phyloP scores from a whole-genome alignment of 23 red algal genomes.

The Gracilaria gracilis region DNA sequence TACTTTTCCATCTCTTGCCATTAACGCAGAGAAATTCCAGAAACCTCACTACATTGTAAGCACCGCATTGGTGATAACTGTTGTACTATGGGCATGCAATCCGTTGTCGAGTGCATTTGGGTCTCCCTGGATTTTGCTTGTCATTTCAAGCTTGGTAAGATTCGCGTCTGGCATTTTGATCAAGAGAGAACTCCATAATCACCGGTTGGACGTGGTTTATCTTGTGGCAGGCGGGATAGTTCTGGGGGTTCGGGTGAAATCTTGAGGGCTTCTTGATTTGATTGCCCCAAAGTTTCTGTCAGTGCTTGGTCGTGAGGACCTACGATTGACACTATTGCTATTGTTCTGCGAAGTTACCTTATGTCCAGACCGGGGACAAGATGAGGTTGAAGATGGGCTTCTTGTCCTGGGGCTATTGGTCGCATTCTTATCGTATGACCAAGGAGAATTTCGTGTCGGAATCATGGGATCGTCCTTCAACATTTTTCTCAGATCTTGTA shows the following conservation, averaged over 20 bases:
- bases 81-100: constrained; percentile 85
- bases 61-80: constrained; percentile 70
- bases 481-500: constrained; percentile 38
- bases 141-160: constrained; percentile 79
- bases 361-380: constrained; percentile 29
- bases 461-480: constrained; percentile 66
- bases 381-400: constrained; percentile 23
- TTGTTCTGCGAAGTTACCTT: constrained; percentile 13
- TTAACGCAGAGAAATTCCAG: constrained; percentile 56
- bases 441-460: constrained; percentile 1
- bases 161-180: constrained; percentile 90
- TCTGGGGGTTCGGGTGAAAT: constrained; percentile 86
- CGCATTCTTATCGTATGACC: constrained; percentile 38
- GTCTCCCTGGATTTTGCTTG: constrained; percentile 86
- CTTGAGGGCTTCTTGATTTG: constrained; percentile 33
- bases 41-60: constrained; percentile 72
- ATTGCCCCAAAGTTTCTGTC: neutral
- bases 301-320: neutral
- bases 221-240: constrained; percentile 91
- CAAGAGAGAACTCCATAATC: constrained; percentile 97
- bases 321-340: constrained; percentile 55
- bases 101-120: constrained; percentile 64
- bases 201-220: constrained; percentile 95
- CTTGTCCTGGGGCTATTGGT: neutral
- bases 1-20: constrained; percentile 69